phyloP scores from a whole-genome alignment of 2,329 filamentous ascomycete genomes.

The Fusarium sp. region DNA sequence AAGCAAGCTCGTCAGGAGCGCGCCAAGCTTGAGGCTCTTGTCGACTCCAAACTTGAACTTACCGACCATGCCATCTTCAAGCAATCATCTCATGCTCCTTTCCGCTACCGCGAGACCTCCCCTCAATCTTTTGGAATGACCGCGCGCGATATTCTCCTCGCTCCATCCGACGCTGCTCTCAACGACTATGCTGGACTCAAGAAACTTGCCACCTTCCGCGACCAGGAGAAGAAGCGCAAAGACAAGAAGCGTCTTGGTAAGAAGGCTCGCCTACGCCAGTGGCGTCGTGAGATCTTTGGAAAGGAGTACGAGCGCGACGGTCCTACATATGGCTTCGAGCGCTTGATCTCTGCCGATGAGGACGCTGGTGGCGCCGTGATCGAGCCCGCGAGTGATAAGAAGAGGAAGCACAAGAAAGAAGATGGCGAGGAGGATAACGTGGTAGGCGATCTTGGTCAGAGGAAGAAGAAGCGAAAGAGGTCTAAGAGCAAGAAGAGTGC shows the following conservation, averaged over 20 bases:
- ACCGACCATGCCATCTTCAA: conserved; percentile 69
- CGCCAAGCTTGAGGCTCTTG: conserved; percentile 82
- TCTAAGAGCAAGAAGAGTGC: conserved; percentile 53
- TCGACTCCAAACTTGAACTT: conserved; percentile 82
- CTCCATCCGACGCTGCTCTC: conserved; percentile 83
- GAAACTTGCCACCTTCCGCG: conserved; percentile 90
- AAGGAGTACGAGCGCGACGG: conserved; percentile 63
- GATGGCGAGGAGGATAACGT: conserved; percentile 34
- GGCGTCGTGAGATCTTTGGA: conserved; percentile 74
- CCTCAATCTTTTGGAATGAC: conserved; percentile 91
- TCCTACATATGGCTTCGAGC: conserved; percentile 66
- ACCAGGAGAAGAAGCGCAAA: conserved; percentile 85
- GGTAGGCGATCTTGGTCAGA: conserved; percentile 40
- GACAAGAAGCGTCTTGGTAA: conserved; percentile 91
- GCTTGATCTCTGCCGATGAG: conserved; percentile 43
- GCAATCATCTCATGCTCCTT: conserved; percentile 51
- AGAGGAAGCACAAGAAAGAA: conserved; percentile 10
- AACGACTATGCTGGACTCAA: conserved; percentile 94
- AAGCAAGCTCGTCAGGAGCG: conserved; percentile 82
- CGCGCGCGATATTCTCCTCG: conserved; percentile 85
- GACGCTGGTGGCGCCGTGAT: conserved; percentile 38
- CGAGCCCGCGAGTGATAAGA: conserved; percentile 31
- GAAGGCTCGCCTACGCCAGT: conserved; percentile 88
- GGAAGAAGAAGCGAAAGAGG: conserved; percentile 63
- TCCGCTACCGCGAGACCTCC: conserved; percentile 95